Conservation (phyloP, 805 yeast genomes). For the Isabelozyma pseudorhagii region DNA sequence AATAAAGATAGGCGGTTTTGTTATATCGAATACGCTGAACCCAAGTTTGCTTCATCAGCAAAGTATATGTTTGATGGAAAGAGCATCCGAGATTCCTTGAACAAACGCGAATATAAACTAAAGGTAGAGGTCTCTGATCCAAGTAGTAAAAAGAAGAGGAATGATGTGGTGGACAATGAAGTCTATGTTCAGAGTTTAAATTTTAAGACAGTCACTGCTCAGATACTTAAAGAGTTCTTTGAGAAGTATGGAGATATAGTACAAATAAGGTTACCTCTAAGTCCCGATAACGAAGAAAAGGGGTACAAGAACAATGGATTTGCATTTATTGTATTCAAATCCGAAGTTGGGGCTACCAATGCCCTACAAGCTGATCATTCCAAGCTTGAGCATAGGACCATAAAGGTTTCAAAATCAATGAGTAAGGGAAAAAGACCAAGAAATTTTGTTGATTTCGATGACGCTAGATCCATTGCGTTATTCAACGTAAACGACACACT, state of each 20-base stretch:
- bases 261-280: constrained; percentile 47
- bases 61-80: constrained; percentile 38
- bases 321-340: constrained; percentile 57
- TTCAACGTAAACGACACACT: constrained; percentile 30
- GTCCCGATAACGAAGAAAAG: constrained; percentile 24
- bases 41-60: constrained; percentile 46
- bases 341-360: constrained; percentile 40
- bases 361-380: constrained; percentile 44
- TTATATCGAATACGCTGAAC: constrained; percentile 54
- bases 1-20: constrained; percentile 66
- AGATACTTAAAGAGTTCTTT: constrained; percentile 40
- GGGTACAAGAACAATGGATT: constrained; percentile 52
- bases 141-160: constrained; percentile 21
- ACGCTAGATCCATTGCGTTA: constrained; percentile 15
- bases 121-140: constrained; percentile 67
- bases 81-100: constrained; percentile 23
- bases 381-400: constrained; percentile 42
- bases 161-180: constrained; percentile 43
- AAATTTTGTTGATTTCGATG: constrained; percentile 13
- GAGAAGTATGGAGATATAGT: constrained; percentile 52
- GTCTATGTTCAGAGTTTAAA: constrained; percentile 53
- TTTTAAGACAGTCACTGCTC: constrained; percentile 37
- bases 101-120: constrained; percentile 30
- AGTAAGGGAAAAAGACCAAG: constrained; percentile 11
- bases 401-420: constrained; percentile 43